Conservation (phyloP, 2,329 filamentous ascomycete species). For the Dactylellina leptospora region DNA sequence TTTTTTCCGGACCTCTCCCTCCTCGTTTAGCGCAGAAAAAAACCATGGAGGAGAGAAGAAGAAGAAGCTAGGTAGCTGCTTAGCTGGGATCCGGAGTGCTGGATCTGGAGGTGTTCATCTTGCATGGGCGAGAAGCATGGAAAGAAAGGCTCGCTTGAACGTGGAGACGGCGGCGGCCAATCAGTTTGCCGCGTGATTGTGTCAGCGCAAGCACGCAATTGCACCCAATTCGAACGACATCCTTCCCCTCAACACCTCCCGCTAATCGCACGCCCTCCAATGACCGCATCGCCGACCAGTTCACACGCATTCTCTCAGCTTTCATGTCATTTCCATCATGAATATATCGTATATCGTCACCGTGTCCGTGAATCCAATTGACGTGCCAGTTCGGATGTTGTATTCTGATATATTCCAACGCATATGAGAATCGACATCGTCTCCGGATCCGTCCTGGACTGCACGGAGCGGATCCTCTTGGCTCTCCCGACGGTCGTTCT, state of each 20-base stretch:
- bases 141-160: not conserved
- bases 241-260: not conserved
- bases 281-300: too few relatives aligned
- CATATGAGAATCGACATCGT: not conserved
- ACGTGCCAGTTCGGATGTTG: too few relatives aligned
- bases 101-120: conserved; percentile 10
- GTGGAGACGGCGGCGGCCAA: conserved; percentile 18
- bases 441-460: not conserved
- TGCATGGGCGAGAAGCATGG: not conserved
- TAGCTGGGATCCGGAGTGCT: not conserved
- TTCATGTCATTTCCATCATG: too few relatives aligned
- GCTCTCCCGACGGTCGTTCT: not conserved
- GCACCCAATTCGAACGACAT: conserved; percentile 39
- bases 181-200: conserved; percentile 32
- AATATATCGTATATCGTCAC: too few relatives aligned
- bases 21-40: too few relatives aligned
- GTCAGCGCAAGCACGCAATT: conserved; percentile 52
- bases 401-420: too few relatives aligned
- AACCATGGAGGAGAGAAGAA: not conserved
- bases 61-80: not conserved
- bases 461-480: not conserved
- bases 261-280: not conserved
- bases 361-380: not conserved
- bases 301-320: too few relatives aligned
- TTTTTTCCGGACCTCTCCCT: conserved; percentile 1